Base-by-base conservation (phyloP, 768 basidiomycete species). In the Trametes meyenii region DNA sequence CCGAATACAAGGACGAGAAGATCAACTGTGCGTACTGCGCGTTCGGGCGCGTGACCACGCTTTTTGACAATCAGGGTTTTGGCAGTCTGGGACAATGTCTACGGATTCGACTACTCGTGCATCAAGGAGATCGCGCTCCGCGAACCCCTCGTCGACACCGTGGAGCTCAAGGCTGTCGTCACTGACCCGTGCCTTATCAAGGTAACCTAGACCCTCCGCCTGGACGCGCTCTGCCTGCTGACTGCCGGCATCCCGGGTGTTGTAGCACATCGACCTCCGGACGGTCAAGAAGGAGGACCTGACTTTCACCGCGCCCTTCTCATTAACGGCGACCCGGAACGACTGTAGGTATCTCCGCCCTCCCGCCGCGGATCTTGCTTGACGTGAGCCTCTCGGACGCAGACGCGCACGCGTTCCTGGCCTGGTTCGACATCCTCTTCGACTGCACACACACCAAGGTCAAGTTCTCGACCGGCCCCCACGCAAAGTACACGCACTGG, bases 1-100 rank as follows among this genome's bases (percentile, higher is more conserved):
- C 96, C 70, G 97, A 98, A 58, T 99, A 99, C 84, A 98, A 98
- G 77, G 96, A 98, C 66, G 96, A 98, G 76, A 99, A 99, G 77
- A 99, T 99, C 72, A 96, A 96, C 76, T 99, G 96, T 98, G 72
- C 73, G 92, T 84, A 4, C 57, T 62, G 33, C 51, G 46, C 42
- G 10, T 29, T 35, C 33, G 40, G 24, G n/a, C 42, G 38, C 4
- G 36, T 19, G 43, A 38, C 43, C 38, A 24, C 16, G 38, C 44
- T 24, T 42, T 53, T 24, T 50, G 35, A 45, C 19, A 1, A 33
- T 24, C 29, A 33, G 29, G 5, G 16, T 43, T 17, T 49, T 29
- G 42, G 24, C 68, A 98, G 96, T 96, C 81, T 99, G 97, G 97
- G 95, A 98, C 71, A 95, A 98, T 69, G 97, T 99, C 21, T 99